Base-by-base conservation (phyloP, 2,329 filamentous ascomycete species). In the Aspergillus chevalieri region DNA sequence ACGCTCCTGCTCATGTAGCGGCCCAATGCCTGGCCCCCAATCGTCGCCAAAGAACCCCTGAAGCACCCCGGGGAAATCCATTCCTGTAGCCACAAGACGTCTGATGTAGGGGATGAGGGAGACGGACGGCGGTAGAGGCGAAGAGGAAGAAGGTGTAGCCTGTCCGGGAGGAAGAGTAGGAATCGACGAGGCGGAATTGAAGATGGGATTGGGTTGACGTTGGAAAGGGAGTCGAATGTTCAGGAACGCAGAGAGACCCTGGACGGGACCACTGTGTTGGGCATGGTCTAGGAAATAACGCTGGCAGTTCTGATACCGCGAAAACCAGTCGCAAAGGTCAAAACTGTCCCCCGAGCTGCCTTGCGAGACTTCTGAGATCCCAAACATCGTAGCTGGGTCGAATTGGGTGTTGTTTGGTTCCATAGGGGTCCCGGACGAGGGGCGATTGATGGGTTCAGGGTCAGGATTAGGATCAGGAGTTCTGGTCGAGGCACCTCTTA, bases 41-140 rank as follows among this genome's bases (percentile, higher is more conserved):
- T 95, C 86, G 56, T 96, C 88, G n/a, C 93, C 93, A 61, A 97
- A 98, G 74, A 96, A 95, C 9, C 90, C 90, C 64, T 95, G 89
- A 52, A 98, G 75, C n/a, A 97, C 85, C 0, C 84, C 84, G 0
- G 87, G 84, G 38, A 84, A 84, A 67, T 97, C 93, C 74, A 95
- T 93, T 2, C 91, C 92, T 0, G 92, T 97, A 14, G 89, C 89
- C 43, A 97, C 84, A 2, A 97, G 79, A 14, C 93, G 87, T 30
- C 92, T 85, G 54, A 97, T 85, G 67, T 95, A 98, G 0, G 93
- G 92, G 3, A 93, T 80, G 9, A 96, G 76, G 1, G 87, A 89
- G 43, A 91, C 78, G 57, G 66, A 62, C 10, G 62, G 66, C 8
- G 69, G 63, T 26, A 67, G 60, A 34, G 72, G 61, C 42, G 68